Conservation (phyloP, 2,329 filamentous ascomycete genomes). For the Xylaria hypoxylon region DNA sequence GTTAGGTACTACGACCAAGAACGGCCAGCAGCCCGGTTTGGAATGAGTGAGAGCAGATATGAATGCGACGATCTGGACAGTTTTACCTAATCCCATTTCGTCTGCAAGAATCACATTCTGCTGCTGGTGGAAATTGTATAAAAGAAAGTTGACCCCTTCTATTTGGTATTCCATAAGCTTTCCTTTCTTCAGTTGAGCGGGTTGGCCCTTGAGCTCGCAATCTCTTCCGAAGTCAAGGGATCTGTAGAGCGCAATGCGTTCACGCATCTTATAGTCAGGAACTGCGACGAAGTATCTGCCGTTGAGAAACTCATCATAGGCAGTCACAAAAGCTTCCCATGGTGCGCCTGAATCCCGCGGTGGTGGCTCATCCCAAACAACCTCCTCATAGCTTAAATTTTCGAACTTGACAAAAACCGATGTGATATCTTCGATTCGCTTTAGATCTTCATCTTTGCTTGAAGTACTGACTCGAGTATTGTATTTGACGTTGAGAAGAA, state of each 20-base stretch:
- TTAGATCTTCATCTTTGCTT: constrained; percentile 76
- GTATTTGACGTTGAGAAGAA: constrained; percentile 86
- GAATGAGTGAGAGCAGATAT: constrained; percentile 78
- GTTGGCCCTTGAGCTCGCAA: constrained; percentile 77
- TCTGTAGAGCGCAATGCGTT: constrained; percentile 76
- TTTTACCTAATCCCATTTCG: constrained; percentile 98
- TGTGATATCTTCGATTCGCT: constrained; percentile 77
- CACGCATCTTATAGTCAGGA: constrained; percentile 69
- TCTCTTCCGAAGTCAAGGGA: constrained; percentile 71
- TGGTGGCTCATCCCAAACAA: constrained; percentile 89
- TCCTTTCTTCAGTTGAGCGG: constrained; percentile 77
- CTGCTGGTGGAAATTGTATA: constrained; percentile 85
- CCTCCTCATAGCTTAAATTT: constrained; percentile 89
- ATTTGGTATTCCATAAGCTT: constrained; percentile 94
- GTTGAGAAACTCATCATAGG: constrained; percentile 87
- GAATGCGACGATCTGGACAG: constrained; percentile 89
- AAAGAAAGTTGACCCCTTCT: constrained; percentile 93
- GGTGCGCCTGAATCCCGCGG: constrained; percentile 70
- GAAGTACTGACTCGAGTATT: constrained; percentile 60
- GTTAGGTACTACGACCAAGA: constrained; percentile 92
- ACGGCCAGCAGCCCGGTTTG: constrained; percentile 83
- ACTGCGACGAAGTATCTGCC: constrained; percentile 76
- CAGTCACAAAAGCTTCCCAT: constrained; percentile 83
- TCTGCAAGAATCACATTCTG: constrained; percentile 93
- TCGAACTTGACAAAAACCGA: constrained; percentile 90